These are phyloP conservation scores for Calvatia gigantea DNA, from an alignment of 768 basidiomycete genomes.

Conservation along the genomic window DNA sequence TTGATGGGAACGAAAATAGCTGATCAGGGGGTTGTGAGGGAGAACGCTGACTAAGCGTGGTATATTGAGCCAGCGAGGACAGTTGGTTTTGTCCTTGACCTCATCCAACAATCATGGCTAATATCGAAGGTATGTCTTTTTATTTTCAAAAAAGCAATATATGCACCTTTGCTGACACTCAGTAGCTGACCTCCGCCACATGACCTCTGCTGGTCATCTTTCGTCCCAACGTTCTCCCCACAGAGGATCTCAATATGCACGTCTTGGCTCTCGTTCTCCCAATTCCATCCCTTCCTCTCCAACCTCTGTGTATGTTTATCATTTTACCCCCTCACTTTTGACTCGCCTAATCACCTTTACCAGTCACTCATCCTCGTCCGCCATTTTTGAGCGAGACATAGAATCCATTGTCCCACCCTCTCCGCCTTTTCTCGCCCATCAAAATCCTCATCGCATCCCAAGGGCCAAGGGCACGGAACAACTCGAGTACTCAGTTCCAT, in stretches of 20 bases:
- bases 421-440: conserved; percentile 27
- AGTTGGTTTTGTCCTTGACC: background rate
- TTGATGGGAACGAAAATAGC: no score
- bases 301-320: conserved; percentile 62
- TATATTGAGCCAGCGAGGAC: background rate
- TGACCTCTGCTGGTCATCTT: conserved; percentile 48
- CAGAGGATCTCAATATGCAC: conserved; percentile 44
- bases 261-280: conserved; percentile 62
- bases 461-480: conserved; percentile 70
- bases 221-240: conserved; percentile 25
- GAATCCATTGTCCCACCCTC: conserved; percentile 53
- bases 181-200: conserved; percentile 46
- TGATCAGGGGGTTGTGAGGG: background rate
- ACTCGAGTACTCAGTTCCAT: conserved; percentile 77
- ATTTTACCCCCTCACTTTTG: background rate
- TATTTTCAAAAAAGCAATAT: background rate
- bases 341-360: conserved; percentile 6
- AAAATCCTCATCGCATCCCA: conserved; percentile 72
- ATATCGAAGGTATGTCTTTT: background rate
- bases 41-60: conserved; percentile 5
- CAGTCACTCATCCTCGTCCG: conserved; percentile 76
- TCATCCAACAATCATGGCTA: background rate
- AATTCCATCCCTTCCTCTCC: conserved; percentile 78
- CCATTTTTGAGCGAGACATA: conserved; percentile 91
- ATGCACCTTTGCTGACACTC: background rate